Evolutionary conservation across 306 rosid genomes (phyloP), one percentile per base, ranked within the genome.

Genomic region (Aeschynomene evenia): DNA sequence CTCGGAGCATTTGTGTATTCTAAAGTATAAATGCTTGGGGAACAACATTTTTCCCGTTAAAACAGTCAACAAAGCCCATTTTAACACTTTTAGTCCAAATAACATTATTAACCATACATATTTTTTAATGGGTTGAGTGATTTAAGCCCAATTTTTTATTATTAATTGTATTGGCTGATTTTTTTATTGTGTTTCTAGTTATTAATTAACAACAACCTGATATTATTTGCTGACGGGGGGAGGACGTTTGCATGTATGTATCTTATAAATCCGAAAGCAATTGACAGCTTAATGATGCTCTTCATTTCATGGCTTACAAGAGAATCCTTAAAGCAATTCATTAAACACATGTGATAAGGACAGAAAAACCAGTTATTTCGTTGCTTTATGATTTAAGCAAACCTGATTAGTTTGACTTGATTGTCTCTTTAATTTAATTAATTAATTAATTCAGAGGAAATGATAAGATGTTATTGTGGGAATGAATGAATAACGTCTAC

Each of bases 371-470:
- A 63, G 61, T 77, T n/a, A n/a, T n/a, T n/a, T 71, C 36, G 50
- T 61, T 75, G 52, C 45, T 45, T 23, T 68, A 34, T 78, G 70
- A 58, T 59, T 57, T 40, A 69, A 77, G 70, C 23, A 56, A 29
- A 5, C 66, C 5, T 8, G 53, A 56, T 57, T 39, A 45, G 37
- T 57, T 80, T 75, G 73, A 66, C 70, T 37, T 16, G 13, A 37
- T 14, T 51, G 18, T 4, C 7, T n/a, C n/a, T n/a, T n/a, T n/a
- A n/a, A n/a, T 73, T 52, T 81, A 48, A 72, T 76, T n/a, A n/a
- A n/a, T n/a, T n/a, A n/a, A n/a, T 76, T 76, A 54, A 63, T 45
- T 50, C 20, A 69, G 68, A 81, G 68, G 82, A 56, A 60, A 76
- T 57, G 48, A 49, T 19, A 6, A 13, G 12, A 20, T 73, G 34